A percentile compares a stretch with the other conserved stretches of the same genome.
Conservation (phyloP, 345 rosid species). For the Camelina hispida region DNA sequence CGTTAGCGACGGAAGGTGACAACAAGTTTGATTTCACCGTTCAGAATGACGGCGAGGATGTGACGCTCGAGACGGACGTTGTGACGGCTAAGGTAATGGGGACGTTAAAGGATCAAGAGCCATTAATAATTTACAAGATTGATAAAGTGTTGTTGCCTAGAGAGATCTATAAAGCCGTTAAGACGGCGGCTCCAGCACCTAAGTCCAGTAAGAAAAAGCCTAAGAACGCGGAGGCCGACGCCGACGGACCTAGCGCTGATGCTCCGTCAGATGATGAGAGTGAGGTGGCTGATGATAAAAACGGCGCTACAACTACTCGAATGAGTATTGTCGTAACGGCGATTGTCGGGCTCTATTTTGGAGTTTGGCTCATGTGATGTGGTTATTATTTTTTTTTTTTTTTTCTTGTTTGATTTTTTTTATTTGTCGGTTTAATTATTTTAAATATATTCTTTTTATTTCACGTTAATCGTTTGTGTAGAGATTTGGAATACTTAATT, state of each 20-base stretch:
- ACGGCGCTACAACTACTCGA: conserved; percentile 45
- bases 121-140: conserved; percentile 72
- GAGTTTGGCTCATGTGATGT: conserved; percentile 48
- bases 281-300: conserved; percentile 57
- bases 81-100: conserved; percentile 64
- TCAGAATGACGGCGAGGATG: conserved; percentile 73
- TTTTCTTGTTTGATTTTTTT: conserved; percentile 1
- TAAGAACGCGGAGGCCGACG: conserved; percentile 42
- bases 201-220: conserved; percentile 56
- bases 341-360: conserved; percentile 54
- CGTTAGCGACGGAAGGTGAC: conserved; percentile 88
- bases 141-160: conserved; percentile 73
- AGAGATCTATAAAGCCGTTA: conserved; percentile 74
- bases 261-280: conserved; percentile 64
- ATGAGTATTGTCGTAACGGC: conserved; percentile 45
- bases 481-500: conserved; percentile 27
- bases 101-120: conserved; percentile 77
- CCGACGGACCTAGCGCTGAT: conserved; percentile 61
- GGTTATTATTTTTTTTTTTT: not conserved
- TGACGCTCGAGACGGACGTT: conserved; percentile 69
- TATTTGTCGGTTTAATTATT: conserved; percentile 18
- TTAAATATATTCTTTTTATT: conserved; percentile 4
- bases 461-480: conserved; percentile 8
- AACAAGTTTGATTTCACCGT: conserved; percentile 77
- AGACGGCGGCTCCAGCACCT: conserved; percentile 48